Percentiles rank a stretch among this genome's conserved stretches.
Conservation (phyloP, 192 early-diverging fungal species). For the Coemansia reversa region DNA sequence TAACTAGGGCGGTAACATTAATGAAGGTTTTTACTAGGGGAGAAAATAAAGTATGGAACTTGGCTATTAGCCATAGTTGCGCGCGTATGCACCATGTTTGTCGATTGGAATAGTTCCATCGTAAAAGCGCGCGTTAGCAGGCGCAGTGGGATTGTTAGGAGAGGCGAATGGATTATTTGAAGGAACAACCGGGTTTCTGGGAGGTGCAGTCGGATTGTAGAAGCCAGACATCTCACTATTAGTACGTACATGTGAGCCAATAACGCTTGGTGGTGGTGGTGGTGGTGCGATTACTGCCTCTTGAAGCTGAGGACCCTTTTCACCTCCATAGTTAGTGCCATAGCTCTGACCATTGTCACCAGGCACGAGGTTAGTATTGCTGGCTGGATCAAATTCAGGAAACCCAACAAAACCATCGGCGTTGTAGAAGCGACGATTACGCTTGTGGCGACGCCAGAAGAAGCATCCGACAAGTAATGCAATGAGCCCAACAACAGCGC, state of each 20-base stretch:
- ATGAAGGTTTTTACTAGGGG: not conserved
- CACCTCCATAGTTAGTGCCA: slow-evolving; percentile 2
- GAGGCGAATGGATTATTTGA: not conserved
- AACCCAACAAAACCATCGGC: slow-evolving; percentile 28
- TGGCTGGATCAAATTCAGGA: slow-evolving; percentile 26
- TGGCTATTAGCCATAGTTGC: not conserved
- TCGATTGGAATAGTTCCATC: not conserved
- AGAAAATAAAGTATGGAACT: not conserved
- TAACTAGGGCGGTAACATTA: not conserved
- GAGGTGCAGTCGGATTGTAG: slow-evolving; percentile 5
- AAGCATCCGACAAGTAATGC: slow-evolving; percentile 7
- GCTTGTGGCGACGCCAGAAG: slow-evolving; percentile 31
- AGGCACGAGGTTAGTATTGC: slow-evolving; percentile 17
- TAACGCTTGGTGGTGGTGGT: not conserved
- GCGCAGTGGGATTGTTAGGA: not conserved
- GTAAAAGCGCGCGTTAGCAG: not conserved
- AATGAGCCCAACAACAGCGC: not conserved
- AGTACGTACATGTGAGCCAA: not conserved
- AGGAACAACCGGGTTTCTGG: not conserved
- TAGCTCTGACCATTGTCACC: not conserved
- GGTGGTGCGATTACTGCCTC: not conserved
- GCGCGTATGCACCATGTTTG: not conserved
- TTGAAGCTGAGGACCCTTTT: slow-evolving; percentile 9
- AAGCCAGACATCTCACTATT: slow-evolving; percentile 13
- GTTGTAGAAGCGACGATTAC: slow-evolving; percentile 21